Base-by-base conservation (phyloP, 2,329 filamentous ascomycete species). In the Trichoderma arundinaceum region DNA sequence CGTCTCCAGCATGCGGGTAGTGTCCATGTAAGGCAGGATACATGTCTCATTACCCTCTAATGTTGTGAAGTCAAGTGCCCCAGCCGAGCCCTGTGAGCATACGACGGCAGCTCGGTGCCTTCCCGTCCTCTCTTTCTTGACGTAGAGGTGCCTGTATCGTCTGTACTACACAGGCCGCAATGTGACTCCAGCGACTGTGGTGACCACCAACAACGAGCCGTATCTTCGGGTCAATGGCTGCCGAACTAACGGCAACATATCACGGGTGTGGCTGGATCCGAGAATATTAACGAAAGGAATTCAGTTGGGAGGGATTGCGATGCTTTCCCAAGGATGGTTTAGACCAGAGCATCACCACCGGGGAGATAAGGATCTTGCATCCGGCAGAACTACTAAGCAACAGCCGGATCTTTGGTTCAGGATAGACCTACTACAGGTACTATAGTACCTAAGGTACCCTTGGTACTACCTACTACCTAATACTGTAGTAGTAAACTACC, bases 381-480 rank as follows among this genome's bases (percentile, higher is more conserved):
- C 59, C 59, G 59, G 28, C 35, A 28, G n/a, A 22, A 53, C 15
- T 32, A 35, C 38, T 43, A 33, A 28, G 46, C 48, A 43, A n/a
- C 28, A 43, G 53, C 59, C 48, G 48, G 48, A 52, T 62, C n/a
- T 35, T 33, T 62, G 38, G 59, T 44, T 53, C 59, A 53, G 48
- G 17, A 41, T 44, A 53, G 48, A 43, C 22, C 48, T 44, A 44
- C 22, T 32, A 44, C 28, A 28, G 22, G 22, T 28, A 4, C 22
- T 28, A 4, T 28, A 28, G 2, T 28, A 28, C 22, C 4, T 28
- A 28, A 4, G 4, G 22, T 28, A 28, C 2, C 4, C 2, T 4
- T 28, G 22, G 2, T 38, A 38, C 35, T 38, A 38, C 35, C 35
- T 38, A 38, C 35, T 38, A 38, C 2, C 3, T 38, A 7, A 6